Conservation (phyloP, 2,329 filamentous ascomycete genomes). For the Fusarium liriodendri region DNA sequence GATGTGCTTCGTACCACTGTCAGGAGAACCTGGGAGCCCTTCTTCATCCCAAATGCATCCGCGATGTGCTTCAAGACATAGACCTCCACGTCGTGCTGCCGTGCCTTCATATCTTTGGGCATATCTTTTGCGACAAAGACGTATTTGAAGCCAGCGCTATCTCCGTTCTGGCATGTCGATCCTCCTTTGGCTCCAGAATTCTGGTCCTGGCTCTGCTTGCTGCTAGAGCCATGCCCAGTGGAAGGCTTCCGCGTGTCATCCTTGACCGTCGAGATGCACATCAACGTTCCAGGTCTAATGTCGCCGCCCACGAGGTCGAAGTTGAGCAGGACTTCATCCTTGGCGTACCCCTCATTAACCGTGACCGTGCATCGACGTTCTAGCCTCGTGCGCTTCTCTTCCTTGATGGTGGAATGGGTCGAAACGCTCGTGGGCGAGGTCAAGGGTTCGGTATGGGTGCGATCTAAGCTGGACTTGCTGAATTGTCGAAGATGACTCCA, state of each 20-base stretch:
- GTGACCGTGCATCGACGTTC: constrained; percentile 65
- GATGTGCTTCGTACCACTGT: constrained; percentile 55
- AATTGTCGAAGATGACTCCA: constrained; percentile 67
- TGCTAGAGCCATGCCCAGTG: constrained; percentile 44
- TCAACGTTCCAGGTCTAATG: constrained; percentile 74
- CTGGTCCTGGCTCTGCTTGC: constrained; percentile 47
- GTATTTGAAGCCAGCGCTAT: constrained; percentile 60
- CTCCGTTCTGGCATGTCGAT: constrained; percentile 36
- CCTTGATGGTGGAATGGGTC: constrained; percentile 60
- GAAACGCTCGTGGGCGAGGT: constrained; percentile 62
- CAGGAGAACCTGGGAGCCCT: constrained; percentile 76
- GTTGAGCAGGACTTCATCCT: constrained; percentile 84
- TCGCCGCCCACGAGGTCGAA: constrained; percentile 74
- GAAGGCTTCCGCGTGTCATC: constrained; percentile 57
- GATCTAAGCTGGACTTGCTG: constrained; percentile 61
- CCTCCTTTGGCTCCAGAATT: constrained; percentile 39
- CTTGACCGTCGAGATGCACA: constrained; percentile 76
- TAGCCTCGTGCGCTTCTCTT: constrained; percentile 47
- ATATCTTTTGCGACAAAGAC: constrained; percentile 80
- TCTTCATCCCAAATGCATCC: constrained; percentile 83
- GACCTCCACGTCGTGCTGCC: constrained; percentile 74
- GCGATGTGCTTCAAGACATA: constrained; percentile 83
- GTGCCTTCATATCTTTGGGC: constrained; percentile 72
- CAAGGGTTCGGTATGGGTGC: constrained; percentile 52
- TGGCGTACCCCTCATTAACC: constrained; percentile 79